Percentiles rank a stretch among this genome's conserved stretches.
Evolutionary conservation across 2,329 filamentous ascomycete genomes (phyloP).

Genomic region (Fusarium nygamai): DNA sequence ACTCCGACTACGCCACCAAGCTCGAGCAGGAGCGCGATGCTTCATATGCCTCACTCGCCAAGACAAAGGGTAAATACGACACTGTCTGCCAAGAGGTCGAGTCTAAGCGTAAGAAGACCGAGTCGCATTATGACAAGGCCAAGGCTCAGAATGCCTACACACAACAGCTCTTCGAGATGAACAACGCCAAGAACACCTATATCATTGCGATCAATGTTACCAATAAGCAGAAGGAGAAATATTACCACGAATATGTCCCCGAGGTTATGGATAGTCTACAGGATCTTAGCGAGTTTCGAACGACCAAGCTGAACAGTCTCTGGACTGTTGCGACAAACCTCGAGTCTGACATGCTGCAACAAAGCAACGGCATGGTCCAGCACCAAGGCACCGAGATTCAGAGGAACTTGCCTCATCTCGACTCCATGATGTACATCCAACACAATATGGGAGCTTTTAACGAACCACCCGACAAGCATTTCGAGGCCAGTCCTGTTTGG

Average conservation of each 20-base stretch:
- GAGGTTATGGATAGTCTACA: slow-evolving; percentile 94
- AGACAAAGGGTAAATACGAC: slow-evolving; percentile 94
- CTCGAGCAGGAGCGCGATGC: slow-evolving; percentile 89
- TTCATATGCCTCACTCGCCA: slow-evolving; percentile 85
- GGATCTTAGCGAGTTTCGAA: slow-evolving; percentile 90
- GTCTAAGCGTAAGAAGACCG: slow-evolving; percentile 91
- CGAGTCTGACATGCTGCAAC: slow-evolving; percentile 80
- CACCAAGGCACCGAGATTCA: slow-evolving; percentile 83
- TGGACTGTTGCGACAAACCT: slow-evolving; percentile 85
- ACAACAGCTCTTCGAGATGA: slow-evolving; percentile 93
- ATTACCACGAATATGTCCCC: slow-evolving; percentile 96
- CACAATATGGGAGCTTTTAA: slow-evolving; percentile 88
- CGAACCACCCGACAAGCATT: slow-evolving; percentile 84
- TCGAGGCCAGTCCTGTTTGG: slow-evolving; percentile 97
- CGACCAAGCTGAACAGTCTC: slow-evolving; percentile 82
- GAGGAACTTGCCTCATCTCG: slow-evolving; percentile 86
- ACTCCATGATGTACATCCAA: slow-evolving; percentile 97
- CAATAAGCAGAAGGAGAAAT: slow-evolving; percentile 96
- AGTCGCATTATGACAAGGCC: slow-evolving; percentile 91
- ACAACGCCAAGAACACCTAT: slow-evolving; percentile 98
- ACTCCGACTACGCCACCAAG: slow-evolving; percentile 87
- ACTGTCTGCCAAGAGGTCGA: slow-evolving; percentile 93
- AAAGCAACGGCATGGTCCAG: slow-evolving; percentile 76
- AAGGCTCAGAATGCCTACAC: slow-evolving; percentile 94
- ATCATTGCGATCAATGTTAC: slow-evolving; percentile 95